Evolutionary conservation across 371 early-diverging fungal species (phyloP).

Genomic region (Mortierella sp.): DNA sequence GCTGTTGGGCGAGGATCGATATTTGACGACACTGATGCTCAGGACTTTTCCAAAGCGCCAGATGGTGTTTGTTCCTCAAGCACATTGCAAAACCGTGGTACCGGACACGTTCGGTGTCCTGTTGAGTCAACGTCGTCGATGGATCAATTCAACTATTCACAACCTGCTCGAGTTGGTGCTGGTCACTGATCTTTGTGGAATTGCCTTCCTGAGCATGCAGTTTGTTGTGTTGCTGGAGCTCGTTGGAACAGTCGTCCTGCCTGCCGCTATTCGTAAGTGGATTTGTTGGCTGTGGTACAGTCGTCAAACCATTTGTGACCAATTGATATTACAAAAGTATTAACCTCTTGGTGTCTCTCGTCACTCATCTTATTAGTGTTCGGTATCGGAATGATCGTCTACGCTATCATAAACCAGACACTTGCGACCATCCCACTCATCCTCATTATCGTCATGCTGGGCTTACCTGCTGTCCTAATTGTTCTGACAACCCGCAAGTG

Average conservation of each 20-base stretch:
- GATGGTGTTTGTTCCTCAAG: slow-evolving; percentile 93
- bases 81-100: slow-evolving; percentile 85
- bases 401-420: slow-evolving; percentile 19
- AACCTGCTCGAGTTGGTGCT: slow-evolving; percentile 91
- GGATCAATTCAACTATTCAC: slow-evolving; percentile 95
- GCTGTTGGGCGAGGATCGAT: slow-evolving; percentile 96
- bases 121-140: slow-evolving; percentile 88
- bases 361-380: slow-evolving; percentile 38
- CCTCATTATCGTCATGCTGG: slow-evolving; percentile 71
- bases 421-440: slow-evolving; percentile 65
- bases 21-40: slow-evolving; percentile 93
- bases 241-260: slow-evolving; percentile 85
- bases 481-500: slow-evolving; percentile 85
- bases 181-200: slow-evolving; percentile 89
- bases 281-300: background rate
- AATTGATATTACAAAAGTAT: too few relatives aligned
- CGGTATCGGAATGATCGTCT: slow-evolving; percentile 32
- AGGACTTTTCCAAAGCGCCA: slow-evolving; percentile 92
- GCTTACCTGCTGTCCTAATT: slow-evolving; percentile 88
- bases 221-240: slow-evolving; percentile 87
- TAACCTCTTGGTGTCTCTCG: too few relatives aligned
- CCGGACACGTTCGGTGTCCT: slow-evolving; percentile 84
- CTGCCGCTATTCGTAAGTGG: slow-evolving; percentile 77
- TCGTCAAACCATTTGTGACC: too few relatives aligned
- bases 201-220: slow-evolving; percentile 90